Conservation (phyloP, 2,329 filamentous ascomycete species). For the Eutypa lata region DNA sequence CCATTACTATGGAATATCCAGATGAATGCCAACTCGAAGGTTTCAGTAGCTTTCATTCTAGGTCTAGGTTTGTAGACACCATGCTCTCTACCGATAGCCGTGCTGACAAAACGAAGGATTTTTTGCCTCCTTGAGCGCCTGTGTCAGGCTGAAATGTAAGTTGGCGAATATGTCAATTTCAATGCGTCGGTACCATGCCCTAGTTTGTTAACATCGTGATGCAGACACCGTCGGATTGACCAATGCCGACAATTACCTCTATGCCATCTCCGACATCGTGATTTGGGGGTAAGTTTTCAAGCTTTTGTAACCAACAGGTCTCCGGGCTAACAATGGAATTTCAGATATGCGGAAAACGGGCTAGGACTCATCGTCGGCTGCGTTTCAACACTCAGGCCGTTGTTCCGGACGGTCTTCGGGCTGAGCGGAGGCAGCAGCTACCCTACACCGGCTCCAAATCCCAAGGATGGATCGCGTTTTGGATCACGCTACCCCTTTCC, state of each 20-base stretch:
- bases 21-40: constrained; percentile 15
- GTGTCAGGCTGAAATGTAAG: constrained; percentile 15
- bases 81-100: neutral
- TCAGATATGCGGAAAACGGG: constrained; percentile 16
- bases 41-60: constrained; percentile 14
- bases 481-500: constrained; percentile 6
- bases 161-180: too few relatives aligned
- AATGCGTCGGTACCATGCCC: too few relatives aligned
- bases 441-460: neutral
- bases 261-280: constrained; percentile 15
- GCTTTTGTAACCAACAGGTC: neutral
- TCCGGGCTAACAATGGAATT: neutral
- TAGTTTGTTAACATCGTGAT: neutral
- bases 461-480: neutral
- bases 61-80: constrained; percentile 11
- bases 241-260: constrained; percentile 12
- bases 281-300: constrained; percentile 15
- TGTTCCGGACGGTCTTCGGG: constrained; percentile 11
- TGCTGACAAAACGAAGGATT: constrained; percentile 1
- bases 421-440: constrained; percentile 7
- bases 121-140: constrained; percentile 14
- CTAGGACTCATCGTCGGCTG: constrained; percentile 14
- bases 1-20: constrained; percentile 18
- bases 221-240: constrained; percentile 13
- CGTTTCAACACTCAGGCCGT: constrained; percentile 13